Conservation (phyloP, 768 basidiomycete species). For the Tulasnella sp. region DNA sequence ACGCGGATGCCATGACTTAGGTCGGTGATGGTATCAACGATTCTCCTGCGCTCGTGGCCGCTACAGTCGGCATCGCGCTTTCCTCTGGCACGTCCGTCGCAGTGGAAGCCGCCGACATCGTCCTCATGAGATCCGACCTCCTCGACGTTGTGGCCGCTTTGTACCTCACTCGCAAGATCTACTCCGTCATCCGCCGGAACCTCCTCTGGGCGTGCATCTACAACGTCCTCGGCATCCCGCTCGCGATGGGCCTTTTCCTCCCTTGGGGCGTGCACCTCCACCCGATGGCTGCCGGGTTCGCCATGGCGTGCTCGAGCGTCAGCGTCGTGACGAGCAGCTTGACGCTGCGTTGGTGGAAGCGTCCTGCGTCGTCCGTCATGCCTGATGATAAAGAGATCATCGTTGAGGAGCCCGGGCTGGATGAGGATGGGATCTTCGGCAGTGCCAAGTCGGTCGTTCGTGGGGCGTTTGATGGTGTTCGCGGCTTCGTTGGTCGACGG, state of each 20-base stretch:
- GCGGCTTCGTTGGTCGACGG: conserved; percentile 30
- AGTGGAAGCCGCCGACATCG: conserved; percentile 95
- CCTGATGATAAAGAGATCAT: conserved; percentile 35
- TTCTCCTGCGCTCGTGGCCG: conserved; percentile 91
- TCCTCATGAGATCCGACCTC: conserved; percentile 93
- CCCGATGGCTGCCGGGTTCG: conserved; percentile 97
- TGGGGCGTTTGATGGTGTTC: conserved; percentile 35
- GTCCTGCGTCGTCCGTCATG: conserved; percentile 60
- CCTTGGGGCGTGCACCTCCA: conserved; percentile 88
- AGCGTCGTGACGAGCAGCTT: conserved; percentile 89
- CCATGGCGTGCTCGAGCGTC: conserved; percentile 96
- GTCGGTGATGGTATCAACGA: conserved; percentile 99
- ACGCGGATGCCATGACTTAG: conserved; percentile 28
- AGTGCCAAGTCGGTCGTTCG: conserved; percentile 33
- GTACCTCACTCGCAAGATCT: conserved; percentile 79
- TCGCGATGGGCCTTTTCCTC: conserved; percentile 94
- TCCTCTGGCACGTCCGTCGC: conserved; percentile 95
- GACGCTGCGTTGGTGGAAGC: conserved; percentile 72
- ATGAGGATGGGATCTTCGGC: conserved; percentile 30
- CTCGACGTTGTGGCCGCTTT: conserved; percentile 96
- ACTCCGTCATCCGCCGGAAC: conserved; percentile 82
- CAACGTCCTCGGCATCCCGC: conserved; percentile 85
- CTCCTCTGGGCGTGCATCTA: conserved; percentile 95
- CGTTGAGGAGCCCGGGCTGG: conserved; percentile 1
- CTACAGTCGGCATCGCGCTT: conserved; percentile 92